Evolutionary conservation across 345 rosid genomes (phyloP).

Genomic region (Salix brachista): DNA sequence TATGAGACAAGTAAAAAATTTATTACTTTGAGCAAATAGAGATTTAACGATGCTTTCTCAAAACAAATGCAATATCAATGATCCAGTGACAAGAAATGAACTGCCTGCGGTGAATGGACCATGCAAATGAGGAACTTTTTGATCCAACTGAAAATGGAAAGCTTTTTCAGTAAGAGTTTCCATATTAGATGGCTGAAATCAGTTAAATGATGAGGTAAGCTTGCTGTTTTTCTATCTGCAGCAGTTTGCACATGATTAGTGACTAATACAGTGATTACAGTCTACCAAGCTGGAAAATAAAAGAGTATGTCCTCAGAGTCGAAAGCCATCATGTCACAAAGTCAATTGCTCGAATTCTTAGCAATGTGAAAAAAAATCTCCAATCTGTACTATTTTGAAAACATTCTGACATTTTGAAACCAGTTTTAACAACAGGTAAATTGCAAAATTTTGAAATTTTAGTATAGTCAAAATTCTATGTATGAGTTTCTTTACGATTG

Average conservation of each 20-base stretch:
- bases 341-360: neutral
- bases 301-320: too few species aligned
- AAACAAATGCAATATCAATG: constrained; percentile 1
- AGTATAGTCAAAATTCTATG: neutral
- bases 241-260: too few species aligned
- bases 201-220: neutral
- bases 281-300: too few species aligned
- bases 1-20: constrained; percentile 14
- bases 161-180: neutral
- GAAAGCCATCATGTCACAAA: neutral
- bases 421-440: neutral
- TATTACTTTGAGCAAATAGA: constrained; percentile 14
- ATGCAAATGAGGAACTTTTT: neutral
- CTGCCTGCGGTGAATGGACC: neutral
- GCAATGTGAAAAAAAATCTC: neutral
- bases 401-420: neutral
- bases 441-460: neutral
- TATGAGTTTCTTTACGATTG: neutral
- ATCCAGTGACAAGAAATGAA: constrained; percentile 2
- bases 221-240: neutral
- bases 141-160: neutral
- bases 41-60: neutral
- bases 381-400: neutral
- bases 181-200: constrained; percentile 1
- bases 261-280: neutral